These are phyloP conservation scores for Oryza longistaminata DNA, from an alignment of 176 grass and related monocot species.

Conservation along the genomic window DNA sequence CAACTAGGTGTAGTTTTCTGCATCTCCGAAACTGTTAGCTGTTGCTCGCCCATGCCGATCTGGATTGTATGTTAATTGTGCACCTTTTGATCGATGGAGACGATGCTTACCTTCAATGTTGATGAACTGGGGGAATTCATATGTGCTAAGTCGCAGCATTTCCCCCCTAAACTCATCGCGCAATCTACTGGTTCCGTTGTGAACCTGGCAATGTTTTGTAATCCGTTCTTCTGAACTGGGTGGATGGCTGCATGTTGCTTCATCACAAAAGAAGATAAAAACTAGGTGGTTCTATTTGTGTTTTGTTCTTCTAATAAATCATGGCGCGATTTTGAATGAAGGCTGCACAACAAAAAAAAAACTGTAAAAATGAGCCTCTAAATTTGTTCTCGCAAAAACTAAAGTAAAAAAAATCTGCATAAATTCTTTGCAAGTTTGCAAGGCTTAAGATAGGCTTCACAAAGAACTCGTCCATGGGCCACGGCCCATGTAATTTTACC, in stretches of 20 bases:
- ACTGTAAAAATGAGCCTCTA: background rate
- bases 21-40: background rate
- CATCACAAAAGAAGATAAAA: no score
- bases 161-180: background rate
- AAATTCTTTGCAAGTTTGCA: no score
- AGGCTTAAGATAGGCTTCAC: background rate
- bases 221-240: background rate
- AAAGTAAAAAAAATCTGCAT: background rate
- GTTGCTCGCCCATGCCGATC: background rate
- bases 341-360: background rate
- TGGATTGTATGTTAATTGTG: background rate
- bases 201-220: background rate
- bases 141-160: background rate
- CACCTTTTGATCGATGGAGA: background rate
- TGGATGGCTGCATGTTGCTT: background rate
- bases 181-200: background rate
- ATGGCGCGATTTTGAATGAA: background rate
- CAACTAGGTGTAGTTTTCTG: background rate
- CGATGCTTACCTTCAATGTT: background rate
- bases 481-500: background rate
- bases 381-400: background rate
- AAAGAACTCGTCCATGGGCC: background rate
- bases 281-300: background rate
- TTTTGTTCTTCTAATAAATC: background rate
- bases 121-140: background rate